These are phyloP conservation scores for Agaricus bisporus DNA, from an alignment of 768 basidiomycete species.

Conservation along the genomic window DNA sequence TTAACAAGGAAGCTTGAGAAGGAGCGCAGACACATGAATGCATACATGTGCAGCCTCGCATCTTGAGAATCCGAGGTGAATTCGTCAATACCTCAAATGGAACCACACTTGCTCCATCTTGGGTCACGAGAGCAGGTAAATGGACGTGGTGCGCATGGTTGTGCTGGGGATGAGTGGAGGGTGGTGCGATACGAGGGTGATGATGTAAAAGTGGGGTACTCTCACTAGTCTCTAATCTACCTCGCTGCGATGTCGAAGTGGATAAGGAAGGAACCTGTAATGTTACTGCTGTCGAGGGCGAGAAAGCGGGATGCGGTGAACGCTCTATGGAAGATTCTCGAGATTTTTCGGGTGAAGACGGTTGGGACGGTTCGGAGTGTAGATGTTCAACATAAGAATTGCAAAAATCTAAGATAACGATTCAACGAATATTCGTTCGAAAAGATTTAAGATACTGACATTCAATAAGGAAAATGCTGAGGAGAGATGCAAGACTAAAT, in stretches of 20 bases:
- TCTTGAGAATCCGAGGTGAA: slow-evolving; percentile 23
- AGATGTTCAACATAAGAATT: slow-evolving; percentile 71
- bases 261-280: slow-evolving; percentile 6
- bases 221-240: neutral
- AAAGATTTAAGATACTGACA: slow-evolving; percentile 38
- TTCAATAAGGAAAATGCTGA: slow-evolving; percentile 75
- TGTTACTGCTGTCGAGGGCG: neutral
- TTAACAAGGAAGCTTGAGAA: neutral
- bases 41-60: slow-evolving; percentile 11
- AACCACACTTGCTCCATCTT: slow-evolving; percentile 5
- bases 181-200: neutral
- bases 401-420: slow-evolving; percentile 72
- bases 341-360: slow-evolving; percentile 31
- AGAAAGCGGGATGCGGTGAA: slow-evolving; percentile 7
- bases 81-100: slow-evolving; percentile 24
- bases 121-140: slow-evolving; percentile 10
- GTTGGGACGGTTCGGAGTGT: slow-evolving; percentile 53
- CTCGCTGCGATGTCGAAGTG: slow-evolving; percentile 6
- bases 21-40: slow-evolving; percentile 3
- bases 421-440: neutral
- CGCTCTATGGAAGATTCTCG: slow-evolving; percentile 15
- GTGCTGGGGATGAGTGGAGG: neutral
- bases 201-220: slow-evolving; percentile 2
- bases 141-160: slow-evolving; percentile 6
- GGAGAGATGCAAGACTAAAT: slow-evolving; percentile 51